A percentile compares a stretch with the other conserved stretches of the same genome.
Evolutionary conservation across 1,139 yeast species (phyloP).

Genomic region (Insectozyma bohioensis): DNA sequence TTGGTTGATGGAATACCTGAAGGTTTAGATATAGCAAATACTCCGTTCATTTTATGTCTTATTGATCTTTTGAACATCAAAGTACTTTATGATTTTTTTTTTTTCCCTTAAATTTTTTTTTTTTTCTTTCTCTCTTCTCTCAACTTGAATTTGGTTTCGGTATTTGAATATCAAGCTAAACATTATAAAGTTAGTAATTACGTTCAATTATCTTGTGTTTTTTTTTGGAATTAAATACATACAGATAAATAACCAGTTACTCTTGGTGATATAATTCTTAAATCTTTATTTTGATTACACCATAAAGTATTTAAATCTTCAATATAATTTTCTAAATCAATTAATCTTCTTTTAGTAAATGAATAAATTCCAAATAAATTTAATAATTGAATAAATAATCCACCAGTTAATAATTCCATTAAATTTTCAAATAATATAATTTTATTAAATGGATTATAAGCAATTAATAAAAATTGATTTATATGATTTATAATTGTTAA

Average conservation of each 20-base stretch:
- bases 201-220: no score
- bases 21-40: conserved; percentile 93
- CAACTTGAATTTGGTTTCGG: conserved; percentile 40
- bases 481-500: conserved; percentile 38
- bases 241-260: conserved; percentile 63
- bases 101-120: conserved; percentile 4
- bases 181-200: conserved; percentile 8
- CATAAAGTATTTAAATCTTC: conserved; percentile 35
- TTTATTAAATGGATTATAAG: conserved; percentile 38
- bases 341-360: conserved; percentile 28
- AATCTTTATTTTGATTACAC: conserved; percentile 17
- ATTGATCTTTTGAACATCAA: conserved; percentile 12
- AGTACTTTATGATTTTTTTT: conserved; percentile 10
- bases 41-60: conserved; percentile 89
- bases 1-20: conserved; percentile 80
- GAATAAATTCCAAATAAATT: conserved; percentile 19
- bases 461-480: conserved; percentile 43
- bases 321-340: conserved; percentile 48
- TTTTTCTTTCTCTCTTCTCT: conserved; percentile 3
- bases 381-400: conserved; percentile 25
- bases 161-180: conserved; percentile 43
- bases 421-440: conserved; percentile 39
- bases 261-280: conserved; percentile 53
- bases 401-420: conserved; percentile 48
- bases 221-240: conserved; percentile 21